phyloP scores from a whole-genome alignment of 2,329 filamentous ascomycete species.

The Ceratocystis lukuohia region DNA sequence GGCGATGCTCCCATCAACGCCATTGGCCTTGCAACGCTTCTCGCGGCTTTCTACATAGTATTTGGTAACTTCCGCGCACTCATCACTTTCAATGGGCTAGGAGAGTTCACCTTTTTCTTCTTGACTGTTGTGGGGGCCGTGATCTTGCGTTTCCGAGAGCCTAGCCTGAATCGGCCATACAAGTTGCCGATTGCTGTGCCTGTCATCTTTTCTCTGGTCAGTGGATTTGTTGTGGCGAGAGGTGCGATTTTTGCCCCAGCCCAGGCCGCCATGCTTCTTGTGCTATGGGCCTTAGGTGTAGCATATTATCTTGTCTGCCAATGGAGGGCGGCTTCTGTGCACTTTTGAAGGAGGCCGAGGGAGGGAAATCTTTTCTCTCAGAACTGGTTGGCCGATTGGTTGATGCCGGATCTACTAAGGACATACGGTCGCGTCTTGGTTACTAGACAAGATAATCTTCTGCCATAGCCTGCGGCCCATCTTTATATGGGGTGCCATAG shows the following conservation, averaged over 20 bases:
- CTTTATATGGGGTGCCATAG: too few species aligned
- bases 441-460: neutral
- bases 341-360: neutral
- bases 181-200: slow-evolving; percentile 40
- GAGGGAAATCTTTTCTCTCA: neutral
- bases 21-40: slow-evolving; percentile 35
- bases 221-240: slow-evolving; percentile 45
- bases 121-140: slow-evolving; percentile 46
- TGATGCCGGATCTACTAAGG: too few species aligned
- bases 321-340: slow-evolving; percentile 21
- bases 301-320: slow-evolving; percentile 28
- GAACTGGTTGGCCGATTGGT: too few species aligned
- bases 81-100: slow-evolving; percentile 45
- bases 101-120: slow-evolving; percentile 52
- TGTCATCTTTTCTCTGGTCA: slow-evolving; percentile 40
- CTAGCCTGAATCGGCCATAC: slow-evolving; percentile 41
- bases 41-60: slow-evolving; percentile 45
- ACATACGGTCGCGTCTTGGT: too few species aligned
- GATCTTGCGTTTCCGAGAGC: slow-evolving; percentile 43
- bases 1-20: slow-evolving; percentile 43
- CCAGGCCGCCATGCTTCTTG: slow-evolving; percentile 39
- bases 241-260: slow-evolving; percentile 46
- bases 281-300: slow-evolving; percentile 36
- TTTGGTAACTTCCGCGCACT: slow-evolving; percentile 48
- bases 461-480: neutral